Evolutionary conservation across 495 filamentous ascomycete species (phyloP).

Genomic region (Neurospora sp.): DNA sequence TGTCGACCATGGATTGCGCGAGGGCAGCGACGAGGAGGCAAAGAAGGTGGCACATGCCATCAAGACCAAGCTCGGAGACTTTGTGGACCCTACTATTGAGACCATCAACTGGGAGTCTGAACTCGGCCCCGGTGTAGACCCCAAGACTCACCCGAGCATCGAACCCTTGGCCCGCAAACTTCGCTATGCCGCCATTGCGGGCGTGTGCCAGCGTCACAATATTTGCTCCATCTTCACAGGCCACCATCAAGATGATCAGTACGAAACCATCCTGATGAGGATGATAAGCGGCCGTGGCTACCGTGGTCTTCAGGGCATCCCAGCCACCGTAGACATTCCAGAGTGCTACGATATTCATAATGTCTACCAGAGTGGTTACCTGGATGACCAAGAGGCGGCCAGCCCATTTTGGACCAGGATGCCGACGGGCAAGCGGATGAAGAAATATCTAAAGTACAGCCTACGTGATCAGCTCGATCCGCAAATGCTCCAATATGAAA

Average conservation of each 20-base stretch:
- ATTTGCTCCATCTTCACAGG: slow-evolving; percentile 56
- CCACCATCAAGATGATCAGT: slow-evolving; percentile 79
- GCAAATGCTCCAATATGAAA: slow-evolving; percentile 1
- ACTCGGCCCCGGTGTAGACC: slow-evolving; percentile 6
- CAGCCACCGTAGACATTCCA: slow-evolving; percentile 53
- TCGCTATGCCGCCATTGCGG: slow-evolving; percentile 61
- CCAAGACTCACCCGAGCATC: slow-evolving; percentile 47
- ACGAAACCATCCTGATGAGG: slow-evolving; percentile 77
- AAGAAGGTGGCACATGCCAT: slow-evolving; percentile 46
- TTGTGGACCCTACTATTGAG: slow-evolving; percentile 2
- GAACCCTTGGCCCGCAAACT: slow-evolving; percentile 69
- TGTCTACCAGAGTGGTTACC: slow-evolving; percentile 54
- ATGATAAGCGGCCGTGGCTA: slow-evolving; percentile 50
- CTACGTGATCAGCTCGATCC: slow-evolving; percentile 17
- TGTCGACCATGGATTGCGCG: slow-evolving; percentile 67
- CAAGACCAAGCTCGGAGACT: slow-evolving; percentile 12
- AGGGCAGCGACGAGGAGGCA: slow-evolving; percentile 61
- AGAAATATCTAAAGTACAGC: slow-evolving; percentile 8
- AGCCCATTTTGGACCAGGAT: slow-evolving; percentile 20
- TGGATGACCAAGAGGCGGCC: slow-evolving; percentile 25
- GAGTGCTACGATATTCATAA: slow-evolving; percentile 71
- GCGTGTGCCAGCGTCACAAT: slow-evolving; percentile 38
- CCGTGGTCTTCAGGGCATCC: slow-evolving; percentile 64
- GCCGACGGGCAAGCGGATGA: slow-evolving; percentile 6
- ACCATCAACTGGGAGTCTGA: slow-evolving; percentile 4